Conservation (phyloP, 352 stramenopile species). For the Phytophthora capsici region DNA sequence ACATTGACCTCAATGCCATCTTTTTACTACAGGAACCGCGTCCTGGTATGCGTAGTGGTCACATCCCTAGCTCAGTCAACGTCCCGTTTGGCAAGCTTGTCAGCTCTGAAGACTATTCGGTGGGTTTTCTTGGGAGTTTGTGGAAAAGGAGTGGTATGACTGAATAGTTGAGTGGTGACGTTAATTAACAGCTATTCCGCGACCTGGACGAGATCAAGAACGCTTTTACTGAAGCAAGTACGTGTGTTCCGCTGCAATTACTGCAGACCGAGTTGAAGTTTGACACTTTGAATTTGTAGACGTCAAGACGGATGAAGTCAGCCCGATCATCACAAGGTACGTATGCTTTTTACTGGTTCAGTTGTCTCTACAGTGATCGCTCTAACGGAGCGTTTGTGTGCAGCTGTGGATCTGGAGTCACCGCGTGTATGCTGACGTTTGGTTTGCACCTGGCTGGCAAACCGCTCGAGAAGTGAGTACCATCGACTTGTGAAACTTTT, state of each 20-base stretch:
- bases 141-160: constrained; percentile 10
- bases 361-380: background rate
- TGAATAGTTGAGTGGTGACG: background rate
- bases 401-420: constrained; percentile 82
- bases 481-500: background rate
- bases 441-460: constrained; percentile 71
- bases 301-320: constrained; percentile 62
- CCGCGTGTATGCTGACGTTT: constrained; percentile 68
- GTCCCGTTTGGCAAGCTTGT: constrained; percentile 92
- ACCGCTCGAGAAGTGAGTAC: constrained; percentile 67
- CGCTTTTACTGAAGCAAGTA: constrained; percentile 80
- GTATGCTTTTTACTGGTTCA: background rate
- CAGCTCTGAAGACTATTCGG: constrained; percentile 81
- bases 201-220: constrained; percentile 77
- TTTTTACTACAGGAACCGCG: constrained; percentile 80
- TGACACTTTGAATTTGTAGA: constrained; percentile 35
- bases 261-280: background rate
- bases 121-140: constrained; percentile 31
- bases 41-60: constrained; percentile 88
- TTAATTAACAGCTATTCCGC: constrained; percentile 59
- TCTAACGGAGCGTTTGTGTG: constrained; percentile 10
- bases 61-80: constrained; percentile 93
- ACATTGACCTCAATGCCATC: background rate
- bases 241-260: constrained; percentile 14
- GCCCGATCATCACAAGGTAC: constrained; percentile 76